Evolutionary conservation across 805 yeast species (phyloP).

Genomic region (Yarrowia sp.): DNA sequence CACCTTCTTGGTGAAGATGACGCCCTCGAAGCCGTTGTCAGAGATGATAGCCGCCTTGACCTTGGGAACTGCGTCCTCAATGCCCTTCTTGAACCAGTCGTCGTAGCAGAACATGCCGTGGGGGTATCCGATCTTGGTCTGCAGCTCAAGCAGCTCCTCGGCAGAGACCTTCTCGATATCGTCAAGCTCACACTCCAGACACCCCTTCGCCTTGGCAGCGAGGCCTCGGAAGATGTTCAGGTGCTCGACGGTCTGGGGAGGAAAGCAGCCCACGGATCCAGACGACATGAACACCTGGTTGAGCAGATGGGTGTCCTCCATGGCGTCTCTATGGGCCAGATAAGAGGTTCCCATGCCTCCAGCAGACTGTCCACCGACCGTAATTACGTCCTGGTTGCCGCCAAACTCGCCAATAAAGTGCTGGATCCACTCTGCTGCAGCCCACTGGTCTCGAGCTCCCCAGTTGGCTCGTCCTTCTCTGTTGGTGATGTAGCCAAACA

Average conservation of each 20-base stretch:
- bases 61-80: background rate
- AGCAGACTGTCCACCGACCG: constrained; percentile 44
- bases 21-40: constrained; percentile 1
- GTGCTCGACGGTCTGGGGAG: background rate
- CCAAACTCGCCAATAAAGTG: constrained; percentile 42
- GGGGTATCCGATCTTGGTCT: background rate
- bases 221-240: background rate
- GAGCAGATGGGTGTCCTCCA: background rate
- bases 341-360: constrained; percentile 35
- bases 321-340: background rate
- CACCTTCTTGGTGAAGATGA: constrained; percentile 1
- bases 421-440: constrained; percentile 42
- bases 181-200: background rate
- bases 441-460: constrained; percentile 42
- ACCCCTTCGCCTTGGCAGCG: background rate
- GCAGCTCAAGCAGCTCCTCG: background rate
- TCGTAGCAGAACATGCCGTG: constrained; percentile 1
- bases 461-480: constrained; percentile 37
- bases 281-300: constrained; percentile 10
- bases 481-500: constrained; percentile 41
- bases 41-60: background rate
- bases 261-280: background rate
- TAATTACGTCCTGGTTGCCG: constrained; percentile 41
- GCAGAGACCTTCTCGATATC: background rate
- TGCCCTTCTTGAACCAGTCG: constrained; percentile 10